A percentile compares a stretch with the other conserved stretches of the same genome.
Evolutionary conservation across 495 filamentous ascomycete species (phyloP).

Genomic region (Chaetomium tenue): DNA sequence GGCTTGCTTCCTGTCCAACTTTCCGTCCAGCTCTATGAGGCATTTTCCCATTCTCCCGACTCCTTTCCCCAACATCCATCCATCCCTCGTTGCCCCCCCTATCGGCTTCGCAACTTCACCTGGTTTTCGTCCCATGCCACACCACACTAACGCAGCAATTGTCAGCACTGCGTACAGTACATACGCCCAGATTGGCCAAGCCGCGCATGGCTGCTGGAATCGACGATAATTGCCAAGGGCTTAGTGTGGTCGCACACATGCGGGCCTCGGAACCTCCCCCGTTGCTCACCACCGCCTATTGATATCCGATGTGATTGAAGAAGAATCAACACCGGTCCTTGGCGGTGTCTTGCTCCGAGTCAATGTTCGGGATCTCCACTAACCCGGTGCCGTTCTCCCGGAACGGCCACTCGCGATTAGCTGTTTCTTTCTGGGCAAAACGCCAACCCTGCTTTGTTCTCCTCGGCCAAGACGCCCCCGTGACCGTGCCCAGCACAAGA

Average conservation of each 20-base stretch:
- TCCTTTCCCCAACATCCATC: not conserved
- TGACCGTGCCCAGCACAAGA: not conserved
- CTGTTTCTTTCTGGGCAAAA: not conserved
- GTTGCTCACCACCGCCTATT: conserved; percentile 9
- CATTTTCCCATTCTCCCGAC: conserved; percentile 20
- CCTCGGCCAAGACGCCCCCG: not conserved
- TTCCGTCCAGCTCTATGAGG: conserved; percentile 19
- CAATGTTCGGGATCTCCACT: not conserved
- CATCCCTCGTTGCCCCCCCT: not conserved
- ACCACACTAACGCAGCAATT: conserved; percentile 11
- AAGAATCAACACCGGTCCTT: conserved; percentile 9
- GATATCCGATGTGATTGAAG: conserved; percentile 19
- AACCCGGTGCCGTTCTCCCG: not conserved
- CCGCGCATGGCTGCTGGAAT: not conserved
- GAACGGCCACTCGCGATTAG: not conserved
- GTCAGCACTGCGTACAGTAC: conserved; percentile 14
- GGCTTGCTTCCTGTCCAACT: not conserved
- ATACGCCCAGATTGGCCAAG: conserved; percentile 9
- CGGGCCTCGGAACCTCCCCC: conserved; percentile 17
- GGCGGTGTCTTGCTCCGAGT: not conserved
- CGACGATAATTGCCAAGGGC: conserved; percentile 9
- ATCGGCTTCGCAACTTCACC: not conserved
- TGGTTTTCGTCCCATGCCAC: conserved; percentile 12
- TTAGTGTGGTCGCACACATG: conserved; percentile 15
- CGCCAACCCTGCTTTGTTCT: not conserved